Percentiles rank a stretch among this genome's conserved stretches.
These are phyloP conservation scores for Russula ochroleuca DNA, from an alignment of 768 basidiomycete species.

Conservation along the genomic window DNA sequence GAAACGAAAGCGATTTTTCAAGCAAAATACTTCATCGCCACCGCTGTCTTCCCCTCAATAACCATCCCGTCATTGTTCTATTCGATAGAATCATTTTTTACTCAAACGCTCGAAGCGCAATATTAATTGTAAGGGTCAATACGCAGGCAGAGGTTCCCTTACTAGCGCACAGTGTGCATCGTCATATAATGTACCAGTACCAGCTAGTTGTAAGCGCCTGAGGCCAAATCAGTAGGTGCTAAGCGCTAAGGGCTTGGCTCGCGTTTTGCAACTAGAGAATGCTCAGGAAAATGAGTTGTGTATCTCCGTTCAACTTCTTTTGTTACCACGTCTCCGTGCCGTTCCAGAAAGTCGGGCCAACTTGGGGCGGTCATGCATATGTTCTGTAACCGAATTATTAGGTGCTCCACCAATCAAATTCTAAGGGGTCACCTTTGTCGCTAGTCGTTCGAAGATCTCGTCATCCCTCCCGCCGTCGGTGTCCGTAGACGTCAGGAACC, in stretches of 20 bases:
- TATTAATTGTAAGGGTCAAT: neutral
- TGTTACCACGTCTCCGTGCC: constrained; percentile 8
- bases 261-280: constrained; percentile 2
- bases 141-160: neutral
- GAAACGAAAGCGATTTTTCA: constrained; percentile 78
- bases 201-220: neutral
- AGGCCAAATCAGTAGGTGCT: neutral
- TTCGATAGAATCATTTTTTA: neutral
- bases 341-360: constrained; percentile 32
- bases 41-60: constrained; percentile 36
- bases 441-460: constrained; percentile 51
- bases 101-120: neutral
- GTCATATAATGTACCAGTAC: constrained; percentile 5
- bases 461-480: constrained; percentile 46
- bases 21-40: constrained; percentile 50
- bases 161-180: neutral
- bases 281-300: neutral
- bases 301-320: constrained; percentile 23
- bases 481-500: constrained; percentile 52
- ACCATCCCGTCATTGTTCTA: neutral
- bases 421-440: constrained; percentile 38
- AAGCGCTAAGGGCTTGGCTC: neutral
- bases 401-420: neutral
- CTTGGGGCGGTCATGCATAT: constrained; percentile 39
- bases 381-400: constrained; percentile 8